These are phyloP conservation scores for Heterobasidion irregulare DNA, from an alignment of 1,284 basidiomycete species.

Conservation along the genomic window DNA sequence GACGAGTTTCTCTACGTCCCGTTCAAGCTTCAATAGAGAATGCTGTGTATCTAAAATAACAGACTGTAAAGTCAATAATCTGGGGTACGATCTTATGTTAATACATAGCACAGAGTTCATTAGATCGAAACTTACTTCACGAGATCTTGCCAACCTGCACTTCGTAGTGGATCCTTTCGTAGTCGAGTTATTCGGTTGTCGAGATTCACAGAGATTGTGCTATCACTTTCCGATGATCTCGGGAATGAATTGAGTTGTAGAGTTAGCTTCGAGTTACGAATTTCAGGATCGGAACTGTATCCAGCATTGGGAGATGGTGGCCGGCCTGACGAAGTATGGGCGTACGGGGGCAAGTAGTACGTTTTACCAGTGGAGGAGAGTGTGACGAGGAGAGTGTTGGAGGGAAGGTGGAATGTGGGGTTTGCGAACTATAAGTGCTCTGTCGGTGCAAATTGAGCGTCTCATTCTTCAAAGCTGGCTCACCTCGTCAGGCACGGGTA, in stretches of 20 bases:
- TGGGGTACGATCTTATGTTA: conserved; percentile 18
- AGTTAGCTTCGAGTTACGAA: conserved; percentile 15
- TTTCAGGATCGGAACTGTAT: conserved; percentile 66
- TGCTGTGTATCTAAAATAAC: conserved; percentile 59
- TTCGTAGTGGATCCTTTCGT: conserved; percentile 23
- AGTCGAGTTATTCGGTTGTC: neutral
- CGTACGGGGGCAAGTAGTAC: conserved; percentile 46
- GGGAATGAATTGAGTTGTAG: conserved; percentile 4
- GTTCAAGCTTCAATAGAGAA: conserved; percentile 46
- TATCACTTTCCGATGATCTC: conserved; percentile 3
- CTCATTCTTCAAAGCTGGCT: conserved; percentile 15
- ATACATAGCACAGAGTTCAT: neutral
- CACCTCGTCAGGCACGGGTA: conserved; percentile 58
- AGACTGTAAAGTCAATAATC: conserved; percentile 64
- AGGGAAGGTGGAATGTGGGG: conserved; percentile 47
- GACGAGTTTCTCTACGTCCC: conserved; percentile 45
- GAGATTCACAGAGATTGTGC: neutral
- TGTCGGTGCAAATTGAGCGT: conserved; percentile 3
- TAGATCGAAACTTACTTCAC: conserved; percentile 44
- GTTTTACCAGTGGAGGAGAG: conserved; percentile 49
- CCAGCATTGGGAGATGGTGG: conserved; percentile 42
- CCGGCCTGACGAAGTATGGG: conserved; percentile 29
- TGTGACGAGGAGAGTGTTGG: conserved; percentile 64
- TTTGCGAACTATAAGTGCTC: conserved; percentile 27
- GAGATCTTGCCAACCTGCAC: conserved; percentile 59